These are phyloP conservation scores for Aspergillus ochraceus DNA, from an alignment of 2,329 filamentous ascomycete species.

Conservation along the genomic window DNA sequence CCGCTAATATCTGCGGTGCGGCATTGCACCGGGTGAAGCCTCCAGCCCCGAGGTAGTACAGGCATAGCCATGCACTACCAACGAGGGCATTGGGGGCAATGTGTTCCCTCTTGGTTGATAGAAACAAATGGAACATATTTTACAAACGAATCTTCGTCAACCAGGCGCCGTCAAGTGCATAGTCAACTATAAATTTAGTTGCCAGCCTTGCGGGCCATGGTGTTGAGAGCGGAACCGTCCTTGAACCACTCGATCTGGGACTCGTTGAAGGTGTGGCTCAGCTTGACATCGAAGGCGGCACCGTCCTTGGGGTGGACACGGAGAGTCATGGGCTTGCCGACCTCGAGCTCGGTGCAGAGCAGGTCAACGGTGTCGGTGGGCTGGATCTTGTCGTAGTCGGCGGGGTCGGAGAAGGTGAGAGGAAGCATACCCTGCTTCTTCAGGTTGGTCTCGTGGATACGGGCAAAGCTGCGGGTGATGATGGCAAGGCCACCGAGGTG, in stretches of 20 bases:
- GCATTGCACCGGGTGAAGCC: conserved; percentile 10
- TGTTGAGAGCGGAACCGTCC: conserved; percentile 96
- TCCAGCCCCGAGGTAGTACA: background rate
- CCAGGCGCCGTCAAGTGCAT: conserved; percentile 3
- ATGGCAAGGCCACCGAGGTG: conserved; percentile 97
- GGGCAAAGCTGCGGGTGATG: conserved; percentile 92
- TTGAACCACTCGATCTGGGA: conserved; percentile 99
- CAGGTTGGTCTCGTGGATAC: conserved; percentile 99
- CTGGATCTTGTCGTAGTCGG: conserved; percentile 96
- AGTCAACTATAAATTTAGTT: conserved; percentile 27
- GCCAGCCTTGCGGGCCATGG: conserved; percentile 75
- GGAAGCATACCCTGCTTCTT: conserved; percentile 99
- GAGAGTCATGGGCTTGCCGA: conserved; percentile 91
- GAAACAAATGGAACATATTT: conserved; percentile 27
- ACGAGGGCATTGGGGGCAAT: background rate
- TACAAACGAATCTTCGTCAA: conserved; percentile 19
- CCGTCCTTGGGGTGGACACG: conserved; percentile 89
- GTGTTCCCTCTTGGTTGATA: conserved; percentile 12
- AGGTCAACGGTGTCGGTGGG: conserved; percentile 92
- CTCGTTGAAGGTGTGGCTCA: conserved; percentile 97
- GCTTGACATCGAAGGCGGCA: conserved; percentile 74
- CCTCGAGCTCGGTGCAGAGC: conserved; percentile 81
- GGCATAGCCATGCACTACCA: background rate
- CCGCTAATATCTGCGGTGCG: conserved; percentile 13
- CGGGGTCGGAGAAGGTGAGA: conserved; percentile 89